Base-by-base conservation (phyloP, 169 alveolate genomes). In the Babesia caballi region DNA sequence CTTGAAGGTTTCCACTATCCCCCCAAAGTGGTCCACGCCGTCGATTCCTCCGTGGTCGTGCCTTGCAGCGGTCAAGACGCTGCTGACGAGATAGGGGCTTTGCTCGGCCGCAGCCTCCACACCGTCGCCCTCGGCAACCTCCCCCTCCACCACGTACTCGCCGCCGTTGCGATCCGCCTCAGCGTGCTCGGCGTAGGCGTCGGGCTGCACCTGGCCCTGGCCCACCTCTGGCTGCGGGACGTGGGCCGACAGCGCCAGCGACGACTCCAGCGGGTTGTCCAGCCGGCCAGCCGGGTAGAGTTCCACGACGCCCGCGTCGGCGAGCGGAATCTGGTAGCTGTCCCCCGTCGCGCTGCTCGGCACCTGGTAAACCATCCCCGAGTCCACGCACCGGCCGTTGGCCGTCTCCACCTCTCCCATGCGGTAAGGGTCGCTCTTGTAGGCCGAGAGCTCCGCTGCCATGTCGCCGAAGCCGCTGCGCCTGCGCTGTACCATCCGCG, bases 11-110 rank as follows among this genome's bases (percentile, higher is more conserved):
- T 63, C 73, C 51, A 63, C 42, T 8, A 63, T 35, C 2, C 73
- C 73, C 15, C 44, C 14, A 36, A 63, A 63, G 51, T 63, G 52
- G 60, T 63, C 42, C 38, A 63, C 6, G 5, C 73, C 73, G 36
- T 63, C 73, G 38, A 63, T 44, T 17, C 53, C 52, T 3, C 32
- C 61, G 35, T 19, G 32, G 33, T 19, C 6, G 60, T 28, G 21
- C 42, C 40, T 28, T 11, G n/a, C n/a, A n/a, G n/a, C n/a, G n/a
- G n/a, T n/a, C n/a, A n/a, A n/a, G n/a, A n/a, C n/a, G n/a, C n/a
- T n/a, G n/a, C n/a, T n/a, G n/a, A n/a, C n/a, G n/a, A n/a, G n/a
- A n/a, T n/a, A n/a, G n/a, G n/a, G n/a, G n/a, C n/a, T n/a, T n/a
- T n/a, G n/a, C n/a, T n/a, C n/a, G n/a, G n/a, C n/a, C n/a, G n/a